A percentile compares a stretch with the other conserved stretches of the same genome.
phyloP scores from a whole-genome alignment of 768 basidiomycete genomes.

The Xerocomus spinulosus region DNA sequence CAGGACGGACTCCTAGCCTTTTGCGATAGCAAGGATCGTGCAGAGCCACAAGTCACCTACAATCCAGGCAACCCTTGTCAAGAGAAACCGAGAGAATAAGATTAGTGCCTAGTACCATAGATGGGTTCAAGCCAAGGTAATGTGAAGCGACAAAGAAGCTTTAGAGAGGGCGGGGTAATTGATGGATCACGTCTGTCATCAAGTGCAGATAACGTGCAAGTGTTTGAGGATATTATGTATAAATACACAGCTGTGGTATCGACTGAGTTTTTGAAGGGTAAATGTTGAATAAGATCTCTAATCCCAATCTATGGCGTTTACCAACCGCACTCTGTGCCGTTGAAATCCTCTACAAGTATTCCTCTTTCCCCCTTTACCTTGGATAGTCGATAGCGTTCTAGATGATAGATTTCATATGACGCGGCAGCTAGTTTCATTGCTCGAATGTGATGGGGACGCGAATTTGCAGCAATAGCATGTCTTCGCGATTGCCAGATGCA shows the following conservation, averaged over 20 bases:
- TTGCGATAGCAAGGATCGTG: too few relatives aligned
- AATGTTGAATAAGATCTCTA: background rate
- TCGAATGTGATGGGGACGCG: slow-evolving; percentile 71
- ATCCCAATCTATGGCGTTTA: slow-evolving; percentile 28
- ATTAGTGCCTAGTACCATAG: too few relatives aligned
- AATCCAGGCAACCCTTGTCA: too few relatives aligned
- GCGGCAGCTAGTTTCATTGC: slow-evolving; percentile 78
- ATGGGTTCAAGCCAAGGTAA: too few relatives aligned
- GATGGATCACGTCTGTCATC: too few relatives aligned
- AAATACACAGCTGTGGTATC: background rate
- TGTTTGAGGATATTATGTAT: too few relatives aligned
- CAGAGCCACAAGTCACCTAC: too few relatives aligned
- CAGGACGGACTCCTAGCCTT: too few relatives aligned
- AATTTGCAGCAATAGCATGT: slow-evolving; percentile 77
- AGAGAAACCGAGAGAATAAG: too few relatives aligned
- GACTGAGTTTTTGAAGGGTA: background rate
- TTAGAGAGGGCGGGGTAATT: too few relatives aligned
- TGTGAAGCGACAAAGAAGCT: too few relatives aligned
- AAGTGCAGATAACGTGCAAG: too few relatives aligned
- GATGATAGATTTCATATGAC: slow-evolving; percentile 73
- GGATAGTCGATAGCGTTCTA: slow-evolving; percentile 70
- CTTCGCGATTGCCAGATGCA: slow-evolving; percentile 92
- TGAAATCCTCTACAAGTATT: slow-evolving; percentile 57
- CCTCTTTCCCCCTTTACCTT: slow-evolving; percentile 59
- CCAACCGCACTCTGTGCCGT: slow-evolving; percentile 67